Evolutionary conservation across 1,284 basidiomycete species (phyloP), one percentile per base, ranked within the genome.

Genomic region (Inonotus obliquus): DNA sequence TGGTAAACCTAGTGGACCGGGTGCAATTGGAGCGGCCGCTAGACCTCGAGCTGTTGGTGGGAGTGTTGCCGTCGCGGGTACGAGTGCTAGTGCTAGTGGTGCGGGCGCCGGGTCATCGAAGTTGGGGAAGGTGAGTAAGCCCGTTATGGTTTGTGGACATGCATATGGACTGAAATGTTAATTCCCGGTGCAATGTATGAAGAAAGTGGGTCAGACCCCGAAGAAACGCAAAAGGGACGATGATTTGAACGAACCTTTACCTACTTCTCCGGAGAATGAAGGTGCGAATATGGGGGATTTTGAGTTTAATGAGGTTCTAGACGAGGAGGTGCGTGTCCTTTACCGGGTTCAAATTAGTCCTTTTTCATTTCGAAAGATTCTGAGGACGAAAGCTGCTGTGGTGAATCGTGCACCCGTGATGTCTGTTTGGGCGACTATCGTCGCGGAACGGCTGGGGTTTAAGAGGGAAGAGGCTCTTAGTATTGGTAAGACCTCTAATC

Each of bases 361-460:
- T n/a, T n/a, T n/a, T n/a, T n/a, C 1, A 56, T 27, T 32, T 9
- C 23, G 60, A 93, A 44, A 44, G 90, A 73, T 79, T 25, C 77
- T 95, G 39, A 76, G 70, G 65, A 76, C 71, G 47, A 90, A 86
- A 68, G 82, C 74, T 10, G 81, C 85, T 27, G 79, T 94, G 9
- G 82, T 93, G 57, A 98, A 98, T 73, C 87, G 96, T 21, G 95
- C 96, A 0, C 96, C 96, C 0, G 81, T 98, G 59, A 92, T 98
- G 91, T 94, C 89, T 54, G 92, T 91, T 1, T 98, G 96, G 96
- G 85, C 92, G 0, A 91, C 84, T 60, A 76, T 94, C 39, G 89
- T 98, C 17, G 89, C 92, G 6, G 91, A 96, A 68, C 79, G 86
- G 29, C 79, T 96, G 62, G 54, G 92, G 92, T 98, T 98, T 71